phyloP scores from a whole-genome alignment of 441 rosid species.

The Arabidopsis hybrid region DNA sequence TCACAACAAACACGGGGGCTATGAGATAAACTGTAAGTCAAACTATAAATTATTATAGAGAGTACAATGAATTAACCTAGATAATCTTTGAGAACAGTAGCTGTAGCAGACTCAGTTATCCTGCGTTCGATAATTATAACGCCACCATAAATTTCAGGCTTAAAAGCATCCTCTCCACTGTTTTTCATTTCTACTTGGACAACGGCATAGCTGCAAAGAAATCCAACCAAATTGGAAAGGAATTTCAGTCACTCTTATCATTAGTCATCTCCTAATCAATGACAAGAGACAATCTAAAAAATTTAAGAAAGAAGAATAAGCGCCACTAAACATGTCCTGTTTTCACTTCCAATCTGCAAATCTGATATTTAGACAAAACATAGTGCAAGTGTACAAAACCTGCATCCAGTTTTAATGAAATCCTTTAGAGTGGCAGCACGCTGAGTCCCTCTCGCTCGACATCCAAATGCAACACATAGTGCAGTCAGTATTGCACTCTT shows the following conservation, averaged over 20 bases:
- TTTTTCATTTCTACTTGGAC: constrained; percentile 79
- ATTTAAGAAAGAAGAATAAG: neutral
- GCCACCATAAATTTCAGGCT: constrained; percentile 71
- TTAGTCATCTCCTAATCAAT: constrained; percentile 8
- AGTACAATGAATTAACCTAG: constrained; percentile 54
- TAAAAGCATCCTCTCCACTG: constrained; percentile 80
- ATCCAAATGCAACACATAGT: constrained; percentile 88
- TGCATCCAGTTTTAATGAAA: constrained; percentile 89
- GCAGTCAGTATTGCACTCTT: constrained; percentile 95
- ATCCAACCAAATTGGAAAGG: neutral
- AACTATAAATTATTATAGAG: neutral
- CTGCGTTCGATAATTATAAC: constrained; percentile 72
- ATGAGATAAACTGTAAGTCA: neutral
- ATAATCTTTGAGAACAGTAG: constrained; percentile 68
- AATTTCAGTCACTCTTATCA: constrained; percentile 12
- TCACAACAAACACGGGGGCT: constrained; percentile 2
- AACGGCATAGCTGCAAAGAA: constrained; percentile 60
- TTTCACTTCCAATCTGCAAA: neutral
- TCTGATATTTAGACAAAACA: neutral
- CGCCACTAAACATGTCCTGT: too few species aligned
- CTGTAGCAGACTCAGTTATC: constrained; percentile 63
- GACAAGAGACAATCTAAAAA: neutral
- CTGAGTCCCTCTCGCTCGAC: constrained; percentile 89
- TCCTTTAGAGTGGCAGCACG: constrained; percentile 84
- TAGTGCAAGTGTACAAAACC: constrained; percentile 49